Conservation (phyloP, 2,329 filamentous ascomycete species). For the Arthroderma sp. region DNA sequence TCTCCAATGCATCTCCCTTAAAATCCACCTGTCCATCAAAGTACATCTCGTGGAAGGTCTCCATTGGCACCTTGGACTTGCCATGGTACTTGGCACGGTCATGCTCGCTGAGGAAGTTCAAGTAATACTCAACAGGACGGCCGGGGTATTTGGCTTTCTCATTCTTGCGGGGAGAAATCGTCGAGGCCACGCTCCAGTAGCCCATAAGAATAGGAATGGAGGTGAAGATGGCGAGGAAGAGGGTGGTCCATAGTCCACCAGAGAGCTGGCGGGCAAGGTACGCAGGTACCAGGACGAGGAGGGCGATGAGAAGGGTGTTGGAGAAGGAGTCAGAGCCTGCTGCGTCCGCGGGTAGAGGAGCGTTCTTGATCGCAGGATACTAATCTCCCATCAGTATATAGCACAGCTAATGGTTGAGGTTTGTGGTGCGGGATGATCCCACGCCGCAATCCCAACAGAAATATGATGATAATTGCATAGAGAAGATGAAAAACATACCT, state of each 20-base stretch:
- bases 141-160: slow-evolving; percentile 83
- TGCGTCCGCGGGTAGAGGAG: slow-evolving; percentile 79
- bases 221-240: slow-evolving; percentile 74
- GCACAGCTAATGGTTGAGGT: slow-evolving; percentile 1
- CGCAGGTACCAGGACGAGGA: slow-evolving; percentile 59
- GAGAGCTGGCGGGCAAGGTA: slow-evolving; percentile 74
- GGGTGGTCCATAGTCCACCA: slow-evolving; percentile 73
- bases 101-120: slow-evolving; percentile 37
- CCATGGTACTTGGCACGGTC: slow-evolving; percentile 38
- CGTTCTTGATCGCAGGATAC: slow-evolving; percentile 88
- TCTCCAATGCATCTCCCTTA: slow-evolving; percentile 82
- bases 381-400: slow-evolving; percentile 30
- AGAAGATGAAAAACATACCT: slow-evolving; percentile 29
- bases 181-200: slow-evolving; percentile 73
- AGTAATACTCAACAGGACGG: slow-evolving; percentile 79
- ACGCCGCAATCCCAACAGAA: neutral
- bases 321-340: slow-evolving; percentile 77
- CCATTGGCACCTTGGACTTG: slow-evolving; percentile 42
- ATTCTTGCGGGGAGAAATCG: slow-evolving; percentile 76
- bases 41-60: slow-evolving; percentile 97
- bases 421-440: slow-evolving; percentile 16
- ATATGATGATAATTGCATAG: slow-evolving; percentile 7
- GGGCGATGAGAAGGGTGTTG: slow-evolving; percentile 60
- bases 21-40: slow-evolving; percentile 90
- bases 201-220: slow-evolving; percentile 64